Evolutionary conservation across 1,284 basidiomycete genomes (phyloP).

Genomic region (Trametes versicolor): DNA sequence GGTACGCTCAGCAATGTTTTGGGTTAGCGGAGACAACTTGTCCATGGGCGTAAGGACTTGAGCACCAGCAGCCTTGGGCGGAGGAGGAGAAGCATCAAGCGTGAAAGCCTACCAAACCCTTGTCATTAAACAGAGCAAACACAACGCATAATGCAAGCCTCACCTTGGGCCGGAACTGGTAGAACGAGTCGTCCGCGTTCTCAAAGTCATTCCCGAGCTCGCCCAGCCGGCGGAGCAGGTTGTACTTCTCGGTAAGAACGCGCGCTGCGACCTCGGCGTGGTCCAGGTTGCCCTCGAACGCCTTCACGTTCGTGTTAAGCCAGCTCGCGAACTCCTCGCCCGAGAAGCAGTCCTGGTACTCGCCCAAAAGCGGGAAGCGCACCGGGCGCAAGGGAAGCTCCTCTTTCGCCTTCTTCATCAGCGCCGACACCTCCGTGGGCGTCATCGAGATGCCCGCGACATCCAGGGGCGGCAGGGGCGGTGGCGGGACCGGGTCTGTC

Average conservation of each 20-base stretch:
- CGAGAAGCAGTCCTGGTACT: conserved; percentile 87
- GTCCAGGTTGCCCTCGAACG: conserved; percentile 77
- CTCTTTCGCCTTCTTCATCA: conserved; percentile 71
- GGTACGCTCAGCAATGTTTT: conserved; percentile 73
- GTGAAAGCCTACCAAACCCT: conserved; percentile 67
- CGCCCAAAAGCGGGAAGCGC: conserved; percentile 86
- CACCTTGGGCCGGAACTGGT: conserved; percentile 83
- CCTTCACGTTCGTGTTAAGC: conserved; percentile 76
- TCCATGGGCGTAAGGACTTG: conserved; percentile 48
- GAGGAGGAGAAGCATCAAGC: conserved; percentile 50
- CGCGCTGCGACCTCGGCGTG: conserved; percentile 82
- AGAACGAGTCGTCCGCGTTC: conserved; percentile 77
- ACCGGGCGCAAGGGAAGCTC: conserved; percentile 72
- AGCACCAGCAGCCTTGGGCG: conserved; percentile 24
- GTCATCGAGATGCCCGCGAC: conserved; percentile 79
- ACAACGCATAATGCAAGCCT: background rate
- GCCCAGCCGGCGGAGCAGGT: conserved; percentile 79
- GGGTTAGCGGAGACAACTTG: conserved; percentile 57
- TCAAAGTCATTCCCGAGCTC: conserved; percentile 85
- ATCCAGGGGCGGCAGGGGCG: conserved; percentile 63
- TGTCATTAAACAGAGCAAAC: background rate
- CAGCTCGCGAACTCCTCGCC: conserved; percentile 85
- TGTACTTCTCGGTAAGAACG: conserved; percentile 80
- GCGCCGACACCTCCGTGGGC: conserved; percentile 68
- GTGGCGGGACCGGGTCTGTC: conserved; percentile 50